Base-by-base conservation (phyloP, 495 filamentous ascomycete genomes). In the Lasiosphaeria miniovina region DNA sequence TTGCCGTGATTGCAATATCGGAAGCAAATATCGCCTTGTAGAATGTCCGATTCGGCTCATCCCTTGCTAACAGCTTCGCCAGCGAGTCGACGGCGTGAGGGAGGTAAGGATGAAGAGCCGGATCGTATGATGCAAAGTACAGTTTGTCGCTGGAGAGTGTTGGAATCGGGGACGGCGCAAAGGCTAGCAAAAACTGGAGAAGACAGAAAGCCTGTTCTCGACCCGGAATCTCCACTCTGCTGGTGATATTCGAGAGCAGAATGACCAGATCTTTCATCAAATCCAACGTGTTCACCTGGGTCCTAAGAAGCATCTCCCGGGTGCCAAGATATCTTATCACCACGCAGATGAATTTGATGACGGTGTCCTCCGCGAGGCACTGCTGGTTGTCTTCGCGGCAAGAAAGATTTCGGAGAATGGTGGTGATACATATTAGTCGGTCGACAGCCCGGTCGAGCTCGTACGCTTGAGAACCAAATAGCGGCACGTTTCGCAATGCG, bases 261-360 rank as follows among this genome's bases (percentile, higher is more conserved):
- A 88, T 88, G 58, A 98, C 85, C 12, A 92, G 79, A 72, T 98
- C 94, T 72, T 98, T 98, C 89, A 96, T 95, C 65, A 98, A 90
- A 71, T 98, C 93, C 67, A 96, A 73, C 4, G 89, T 93, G 73
- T 96, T 94, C 60, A 78, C 75, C 62, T 93, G 78, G 6, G 84
- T 89, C 17, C 92, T 85, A 48, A 97, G 75, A 43, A 97, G 80
- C 81, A 90, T 87, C 63, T 90, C 88, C n/a, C 91, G 87, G 4
- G 93, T 97, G 41, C 94, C 93, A 35, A 98, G 80, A 63, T 90
- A 90, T 48, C 91, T 81, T 64, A 97, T 93, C 36, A 91, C 82
- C 24, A 84, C 83, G 32, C 89, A 89, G 46, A 96, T 73, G 65
- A 95, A 92, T 54, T 88, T 86, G 61, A 97, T 79, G 34, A 96